Evolutionary conservation across 2,329 filamentous ascomycete species (phyloP).

Genomic region (Colletotrichum cordylinicola): DNA sequence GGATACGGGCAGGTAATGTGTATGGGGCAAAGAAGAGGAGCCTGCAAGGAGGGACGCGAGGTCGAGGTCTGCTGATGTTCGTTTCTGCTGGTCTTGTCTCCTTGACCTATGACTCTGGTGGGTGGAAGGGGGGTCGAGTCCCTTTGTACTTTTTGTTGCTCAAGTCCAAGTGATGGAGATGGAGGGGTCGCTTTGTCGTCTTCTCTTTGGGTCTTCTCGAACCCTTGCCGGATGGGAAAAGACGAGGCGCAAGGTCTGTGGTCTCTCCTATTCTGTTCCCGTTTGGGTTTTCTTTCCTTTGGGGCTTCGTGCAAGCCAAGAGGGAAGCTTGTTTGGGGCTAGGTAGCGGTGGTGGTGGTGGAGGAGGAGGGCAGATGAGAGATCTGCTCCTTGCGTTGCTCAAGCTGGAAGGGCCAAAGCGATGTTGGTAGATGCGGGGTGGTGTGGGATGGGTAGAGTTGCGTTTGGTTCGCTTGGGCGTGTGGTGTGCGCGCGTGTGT

Average conservation of each 20-base stretch:
- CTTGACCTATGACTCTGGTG: neutral
- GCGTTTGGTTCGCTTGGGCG: neutral
- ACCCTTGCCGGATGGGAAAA: neutral
- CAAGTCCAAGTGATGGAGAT: neutral
- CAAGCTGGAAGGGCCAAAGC: neutral
- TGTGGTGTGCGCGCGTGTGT: neutral
- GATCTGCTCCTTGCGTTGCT: neutral
- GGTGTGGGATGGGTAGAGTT: neutral
- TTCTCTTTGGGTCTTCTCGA: neutral
- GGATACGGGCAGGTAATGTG: neutral
- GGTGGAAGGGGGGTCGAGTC: neutral
- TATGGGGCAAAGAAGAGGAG: neutral
- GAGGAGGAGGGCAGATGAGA: neutral
- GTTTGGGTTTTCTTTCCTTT: neutral
- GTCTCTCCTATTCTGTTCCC: neutral
- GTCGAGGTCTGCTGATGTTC: slow-evolving; percentile 9
- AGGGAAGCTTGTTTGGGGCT: neutral
- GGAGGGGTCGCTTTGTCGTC: neutral
- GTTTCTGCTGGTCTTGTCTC: neutral
- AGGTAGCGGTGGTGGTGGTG: neutral
- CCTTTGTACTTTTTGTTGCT: neutral
- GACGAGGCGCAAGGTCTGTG: neutral
- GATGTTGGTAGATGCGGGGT: neutral
- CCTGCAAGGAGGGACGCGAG: neutral
- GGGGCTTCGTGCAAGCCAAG: neutral